Base-by-base conservation (phyloP, 805 yeast species). In the Candida khao-thaluensis region DNA sequence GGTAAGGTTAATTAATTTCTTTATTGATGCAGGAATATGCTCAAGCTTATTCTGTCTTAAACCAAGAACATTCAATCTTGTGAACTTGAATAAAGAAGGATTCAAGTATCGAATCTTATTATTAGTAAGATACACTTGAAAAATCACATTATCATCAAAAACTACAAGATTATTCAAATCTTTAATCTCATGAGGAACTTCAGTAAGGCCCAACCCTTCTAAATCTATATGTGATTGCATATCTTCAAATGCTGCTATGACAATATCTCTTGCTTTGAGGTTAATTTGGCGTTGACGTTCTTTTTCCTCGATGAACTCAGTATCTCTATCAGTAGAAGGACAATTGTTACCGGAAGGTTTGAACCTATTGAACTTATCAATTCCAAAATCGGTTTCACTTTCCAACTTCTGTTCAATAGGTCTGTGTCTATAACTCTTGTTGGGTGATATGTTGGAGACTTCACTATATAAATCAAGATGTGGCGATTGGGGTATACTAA, bases 111-210 rank as follows among this genome's bases (percentile, higher is more conserved):
- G 56, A 10, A 80, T 49, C 26, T 64, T 62, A 53, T 80, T 80
- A 35, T 73, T 68, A 2, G 76, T 62, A 3, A 79, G 69, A 49
- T 73, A 77, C 4, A 80, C 58, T 42, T 79, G 79, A 45, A 67
- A 69, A 24, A 59, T 47, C 3, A 45, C 42, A 17, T 49, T 48
- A n/a, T 36, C 14, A 10, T 45, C 45, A 40, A 71, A 68, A 6
- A 73, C 54, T n/a, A 78, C 79, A 48, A 78, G 55, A 39, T 78
- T 69, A 48, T 76, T 69, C 45, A 80, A 59, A 51, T 80, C 86
- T 36, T 70, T 71, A 20, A 80, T 66, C 45, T 78, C 82, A 37
- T 75, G 78, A 1, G 86, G 85, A 3, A 80, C 54, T 5, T 69
- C 69, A 8, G 59, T 62, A 27, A 80, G 56, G 0, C 66, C 69